Evolutionary conservation across 2,329 filamentous ascomycete genomes (phyloP), one percentile per base, ranked within the genome.

Genomic region (Pezicula neosporulosa): DNA sequence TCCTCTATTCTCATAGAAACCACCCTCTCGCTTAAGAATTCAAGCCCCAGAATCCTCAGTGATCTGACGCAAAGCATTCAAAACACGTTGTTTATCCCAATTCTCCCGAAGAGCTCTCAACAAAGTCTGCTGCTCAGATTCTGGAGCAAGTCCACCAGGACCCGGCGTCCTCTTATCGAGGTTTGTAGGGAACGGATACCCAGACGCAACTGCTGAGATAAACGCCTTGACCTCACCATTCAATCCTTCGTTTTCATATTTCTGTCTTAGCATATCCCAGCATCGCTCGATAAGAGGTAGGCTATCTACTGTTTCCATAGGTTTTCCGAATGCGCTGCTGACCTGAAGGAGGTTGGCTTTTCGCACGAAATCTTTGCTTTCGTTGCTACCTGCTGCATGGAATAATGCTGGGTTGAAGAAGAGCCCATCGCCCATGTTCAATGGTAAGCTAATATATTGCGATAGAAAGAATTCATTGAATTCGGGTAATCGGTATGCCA

Each of bases 351-450:
- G 64, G 60, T 86, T 86, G n/a, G 81, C 82, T 28, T 74, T 75
- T 1, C 83, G 73, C 21, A 78, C 64, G 24, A 84, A 70, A 8
- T 63, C 61, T 2, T 69, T 72, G 6, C 69, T 70, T 15, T 65
- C 59, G 58, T 86, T 86, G 56, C 76, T 73, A 0, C 83, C 83
- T 0, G 83, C 83, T 1, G 82, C 82, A 61, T 86, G 82, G 55
- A 84, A 81, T 0, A 86, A 66, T 1, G 78, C 82, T 0, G 82
- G 82, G 50, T 81, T 84, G 66, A 86, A 86, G 63, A 85, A 86
- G 0, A 86, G 57, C 0, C 79, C 83, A 57, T 86, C 82, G 0
- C 83, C 82, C 39, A 76, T 70, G 2, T 66, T 56, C 50, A 86
- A 57, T 2, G 81, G 75, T 10, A 83, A 60, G 1, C 74, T 71